Evolutionary conservation across 2,329 filamentous ascomycete species (phyloP), one percentile per base, ranked within the genome.

Genomic region (Sarocladiaceae sp.): DNA sequence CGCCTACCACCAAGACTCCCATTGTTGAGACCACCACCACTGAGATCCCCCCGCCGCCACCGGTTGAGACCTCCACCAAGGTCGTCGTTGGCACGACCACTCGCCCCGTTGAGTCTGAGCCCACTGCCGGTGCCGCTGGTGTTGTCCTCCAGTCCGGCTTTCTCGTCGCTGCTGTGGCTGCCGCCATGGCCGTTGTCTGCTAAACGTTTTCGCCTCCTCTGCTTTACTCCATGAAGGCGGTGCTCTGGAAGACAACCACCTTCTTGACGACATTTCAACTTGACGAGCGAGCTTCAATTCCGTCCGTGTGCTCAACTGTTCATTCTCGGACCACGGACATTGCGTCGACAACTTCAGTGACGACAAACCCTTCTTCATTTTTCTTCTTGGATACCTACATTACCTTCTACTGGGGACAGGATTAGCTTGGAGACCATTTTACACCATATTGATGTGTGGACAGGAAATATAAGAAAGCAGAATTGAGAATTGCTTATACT

Each of bases 11-110:
- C 48, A 51, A 15, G 53, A 36, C 47, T 37, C 47, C 47, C 18
- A 23, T 36, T 20, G 47, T 37, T 42, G 54, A 52, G 50, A 52
- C 56, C 39, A 49, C 44, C 25, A 51, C 55, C 46, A 56, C 56
- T 35, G 54, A 56, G 35, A 29, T 35, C 11, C 36, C 52, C 20
- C 53, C 59, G 33, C 53, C 59, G 17, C 51, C 55, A 11, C 42
- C 51, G 35, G 6, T 26, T 3, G 47, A 50, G 47, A 36, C 47
- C 15, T 50, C 47, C n/a, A 37, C 47, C 31, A 15, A 31, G 44
- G 28, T 48, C 26, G 44, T 48, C 17, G 31, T 50, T 22, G 29
- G 29, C 3, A 50, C 47, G 15, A 36, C 47, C 47, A 37, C 29
- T 25, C 47, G 33, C 13, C 47, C 47, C 18, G 47, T 20, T 10